Evolutionary conservation across 306 rosid species (phyloP).

Genomic region (Citrullus colocynthis): DNA sequence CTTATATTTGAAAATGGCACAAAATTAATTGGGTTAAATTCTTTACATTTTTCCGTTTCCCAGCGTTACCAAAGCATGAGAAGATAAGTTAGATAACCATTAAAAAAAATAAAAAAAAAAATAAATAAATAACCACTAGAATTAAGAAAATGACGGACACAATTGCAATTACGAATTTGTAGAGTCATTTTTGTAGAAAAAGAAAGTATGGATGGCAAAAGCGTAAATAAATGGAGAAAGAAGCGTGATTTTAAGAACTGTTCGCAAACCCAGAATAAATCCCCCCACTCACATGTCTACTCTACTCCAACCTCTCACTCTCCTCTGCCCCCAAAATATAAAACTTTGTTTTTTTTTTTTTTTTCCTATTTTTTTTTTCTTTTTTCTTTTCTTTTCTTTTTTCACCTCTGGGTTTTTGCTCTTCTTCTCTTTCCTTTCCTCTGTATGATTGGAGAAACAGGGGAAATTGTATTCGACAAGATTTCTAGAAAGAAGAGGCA

Average conservation of each 20-base stretch:
- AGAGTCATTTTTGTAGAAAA: not conserved
- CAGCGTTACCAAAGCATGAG: not conserved
- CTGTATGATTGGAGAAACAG: slow-evolving; percentile 29
- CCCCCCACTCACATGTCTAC: slow-evolving; percentile 8
- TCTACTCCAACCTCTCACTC: slow-evolving; percentile 8
- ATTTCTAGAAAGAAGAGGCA: slow-evolving; percentile 9
- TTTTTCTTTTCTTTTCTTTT: not conserved
- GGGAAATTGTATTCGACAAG: slow-evolving; percentile 17
- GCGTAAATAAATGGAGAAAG: not conserved
- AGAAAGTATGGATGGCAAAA: not conserved
- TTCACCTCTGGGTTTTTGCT: not conserved
- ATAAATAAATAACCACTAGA: too few relatives aligned
- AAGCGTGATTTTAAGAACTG: not conserved
- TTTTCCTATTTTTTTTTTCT: not conserved
- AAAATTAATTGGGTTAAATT: not conserved
- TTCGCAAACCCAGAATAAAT: slow-evolving; percentile 9
- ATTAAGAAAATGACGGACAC: too few relatives aligned
- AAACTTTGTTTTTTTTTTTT: not conserved
- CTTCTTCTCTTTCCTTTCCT: not conserved
- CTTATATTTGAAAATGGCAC: too few relatives aligned
- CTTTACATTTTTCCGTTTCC: not conserved
- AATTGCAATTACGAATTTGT: not conserved
- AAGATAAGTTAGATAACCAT: not conserved
- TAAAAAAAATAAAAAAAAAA: too few relatives aligned
- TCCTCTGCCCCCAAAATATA: slow-evolving; percentile 10